These are phyloP conservation scores for Neolentinus lepideus DNA, from an alignment of 1,284 basidiomycete species.

Conservation along the genomic window DNA sequence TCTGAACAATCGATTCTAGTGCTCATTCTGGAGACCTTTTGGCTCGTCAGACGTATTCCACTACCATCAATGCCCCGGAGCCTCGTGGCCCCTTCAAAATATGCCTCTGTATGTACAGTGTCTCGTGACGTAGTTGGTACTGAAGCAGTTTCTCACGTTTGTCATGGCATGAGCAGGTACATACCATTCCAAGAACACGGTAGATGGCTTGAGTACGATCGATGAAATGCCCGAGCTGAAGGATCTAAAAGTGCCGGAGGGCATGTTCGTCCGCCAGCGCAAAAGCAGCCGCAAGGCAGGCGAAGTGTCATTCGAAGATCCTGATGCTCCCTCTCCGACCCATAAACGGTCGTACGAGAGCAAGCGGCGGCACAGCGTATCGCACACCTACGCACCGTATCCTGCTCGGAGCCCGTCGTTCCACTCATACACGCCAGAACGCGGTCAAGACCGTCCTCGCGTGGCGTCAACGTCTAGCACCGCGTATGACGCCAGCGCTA, in stretches of 20 bases:
- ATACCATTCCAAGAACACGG: slow-evolving; percentile 63
- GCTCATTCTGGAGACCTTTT: slow-evolving; percentile 30
- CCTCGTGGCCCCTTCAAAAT: slow-evolving; percentile 60
- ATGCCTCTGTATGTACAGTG: slow-evolving; percentile 58
- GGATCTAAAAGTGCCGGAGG: slow-evolving; percentile 48
- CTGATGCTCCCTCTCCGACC: background rate
- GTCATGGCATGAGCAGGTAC: too few species aligned
- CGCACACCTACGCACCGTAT: background rate
- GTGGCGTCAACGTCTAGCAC: background rate
- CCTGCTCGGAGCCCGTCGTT: background rate
- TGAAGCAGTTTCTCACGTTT: too few species aligned
- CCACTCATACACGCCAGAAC: background rate
- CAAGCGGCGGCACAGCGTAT: background rate
- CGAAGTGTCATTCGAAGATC: background rate
- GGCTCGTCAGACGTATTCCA: slow-evolving; percentile 72
- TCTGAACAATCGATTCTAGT: background rate
- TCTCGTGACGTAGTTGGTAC: too few species aligned
- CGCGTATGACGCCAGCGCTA: background rate
- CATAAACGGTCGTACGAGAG: background rate
- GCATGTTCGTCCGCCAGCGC: slow-evolving; percentile 26
- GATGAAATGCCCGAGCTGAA: slow-evolving; percentile 50
- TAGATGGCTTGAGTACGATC: slow-evolving; percentile 57
- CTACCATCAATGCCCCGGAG: background rate
- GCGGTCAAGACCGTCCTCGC: background rate
- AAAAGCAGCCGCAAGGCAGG: background rate